These are phyloP conservation scores for Myxozyma monticola DNA, from an alignment of 805 yeast species.

Conservation along the genomic window DNA sequence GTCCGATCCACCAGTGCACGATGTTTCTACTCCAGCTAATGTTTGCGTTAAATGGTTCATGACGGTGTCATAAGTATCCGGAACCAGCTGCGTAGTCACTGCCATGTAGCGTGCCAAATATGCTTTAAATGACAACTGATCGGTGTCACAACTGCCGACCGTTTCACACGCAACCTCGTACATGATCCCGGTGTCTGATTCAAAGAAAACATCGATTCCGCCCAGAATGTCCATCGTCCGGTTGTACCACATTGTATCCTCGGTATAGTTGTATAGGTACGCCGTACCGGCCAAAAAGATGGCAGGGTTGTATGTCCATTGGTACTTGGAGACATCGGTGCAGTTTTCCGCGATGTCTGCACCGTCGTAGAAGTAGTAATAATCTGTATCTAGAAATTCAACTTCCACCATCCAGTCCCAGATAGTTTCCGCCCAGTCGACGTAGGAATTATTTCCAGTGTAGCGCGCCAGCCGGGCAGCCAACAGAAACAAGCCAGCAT, in stretches of 20 bases:
- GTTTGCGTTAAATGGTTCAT: slow-evolving; percentile 42
- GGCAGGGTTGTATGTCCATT: slow-evolving; percentile 90
- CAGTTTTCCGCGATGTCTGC: slow-evolving; percentile 56
- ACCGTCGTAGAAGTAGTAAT: slow-evolving; percentile 51
- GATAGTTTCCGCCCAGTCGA: slow-evolving; percentile 67
- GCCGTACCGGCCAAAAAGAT: slow-evolving; percentile 78
- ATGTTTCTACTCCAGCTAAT: slow-evolving; percentile 76
- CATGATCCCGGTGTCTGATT: slow-evolving; percentile 52
- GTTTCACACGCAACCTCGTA: slow-evolving; percentile 85
- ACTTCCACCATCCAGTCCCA: slow-evolving; percentile 67
- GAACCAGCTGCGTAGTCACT: slow-evolving; percentile 68
- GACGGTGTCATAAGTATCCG: slow-evolving; percentile 44
- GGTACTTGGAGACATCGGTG: slow-evolving; percentile 53
- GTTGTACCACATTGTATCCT: slow-evolving; percentile 61
- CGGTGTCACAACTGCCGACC: slow-evolving; percentile 65
- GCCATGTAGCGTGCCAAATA: slow-evolving; percentile 75
- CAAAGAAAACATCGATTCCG: slow-evolving; percentile 55
- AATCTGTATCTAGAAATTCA: slow-evolving; percentile 43
- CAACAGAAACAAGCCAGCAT: slow-evolving; percentile 75
- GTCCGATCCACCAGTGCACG: slow-evolving; percentile 86
- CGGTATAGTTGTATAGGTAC: slow-evolving; percentile 71
- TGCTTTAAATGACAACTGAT: slow-evolving; percentile 92
- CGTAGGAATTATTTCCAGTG: slow-evolving; percentile 69
- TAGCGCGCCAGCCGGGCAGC: slow-evolving; percentile 84
- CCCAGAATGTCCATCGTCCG: slow-evolving; percentile 57